Conservation (phyloP, 441 rosid genomes). For the Flueggea neowawraea region DNA sequence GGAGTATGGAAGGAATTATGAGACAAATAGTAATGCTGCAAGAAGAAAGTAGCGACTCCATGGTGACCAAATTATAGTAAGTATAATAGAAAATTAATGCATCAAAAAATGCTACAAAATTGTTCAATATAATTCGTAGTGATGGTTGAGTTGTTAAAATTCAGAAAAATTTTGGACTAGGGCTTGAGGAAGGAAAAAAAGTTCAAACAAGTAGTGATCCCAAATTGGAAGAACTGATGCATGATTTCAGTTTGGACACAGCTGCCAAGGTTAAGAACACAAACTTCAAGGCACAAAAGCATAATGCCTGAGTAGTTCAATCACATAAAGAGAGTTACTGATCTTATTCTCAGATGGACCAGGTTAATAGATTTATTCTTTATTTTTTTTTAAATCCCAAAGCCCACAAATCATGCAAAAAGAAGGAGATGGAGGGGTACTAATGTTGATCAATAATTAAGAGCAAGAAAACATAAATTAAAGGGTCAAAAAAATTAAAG, state of each 20-base stretch:
- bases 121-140: no score
- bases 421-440: constrained; percentile 3
- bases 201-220: no score
- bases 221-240: constrained; percentile 7
- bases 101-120: no score
- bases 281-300: constrained; percentile 49
- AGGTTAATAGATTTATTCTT: constrained; percentile 20
- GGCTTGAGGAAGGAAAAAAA: constrained; percentile 14
- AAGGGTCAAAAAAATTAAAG: constrained; percentile 20
- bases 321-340: constrained; percentile 48
- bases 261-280: constrained; percentile 34
- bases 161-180: constrained; percentile 3
- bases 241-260: constrained; percentile 14
- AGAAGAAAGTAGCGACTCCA: no score
- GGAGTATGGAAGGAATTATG: no score
- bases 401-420: constrained; percentile 44
- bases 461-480: neutral
- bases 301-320: constrained; percentile 49
- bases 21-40: no score
- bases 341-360: constrained; percentile 45
- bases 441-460: neutral
- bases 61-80: no score
- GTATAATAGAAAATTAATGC: no score
- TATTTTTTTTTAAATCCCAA: constrained; percentile 30
- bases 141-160: neutral